These are phyloP conservation scores for Cyclanthera cordifolia DNA, from an alignment of 306 rosid species.

Conservation along the genomic window DNA sequence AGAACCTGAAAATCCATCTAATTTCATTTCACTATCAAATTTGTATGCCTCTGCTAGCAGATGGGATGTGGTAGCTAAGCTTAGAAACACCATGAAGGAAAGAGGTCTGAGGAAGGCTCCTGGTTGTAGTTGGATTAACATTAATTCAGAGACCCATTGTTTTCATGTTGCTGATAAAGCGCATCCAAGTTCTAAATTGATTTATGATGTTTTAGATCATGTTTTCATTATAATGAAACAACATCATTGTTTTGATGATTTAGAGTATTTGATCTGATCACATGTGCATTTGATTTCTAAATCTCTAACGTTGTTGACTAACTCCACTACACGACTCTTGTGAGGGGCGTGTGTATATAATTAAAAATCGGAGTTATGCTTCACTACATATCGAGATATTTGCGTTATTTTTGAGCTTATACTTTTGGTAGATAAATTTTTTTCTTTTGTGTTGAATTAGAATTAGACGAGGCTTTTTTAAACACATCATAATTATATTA, in stretches of 20 bases:
- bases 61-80: slow-evolving; percentile 64
- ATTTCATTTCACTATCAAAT: slow-evolving; percentile 60
- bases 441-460: no score
- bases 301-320: no score
- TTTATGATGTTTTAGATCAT: slow-evolving; percentile 45
- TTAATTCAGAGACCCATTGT: slow-evolving; percentile 39
- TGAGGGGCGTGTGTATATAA: no score
- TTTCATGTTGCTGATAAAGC: slow-evolving; percentile 61
- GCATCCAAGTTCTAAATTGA: slow-evolving; percentile 50
- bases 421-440: no score
- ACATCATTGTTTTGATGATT: slow-evolving; percentile 22
- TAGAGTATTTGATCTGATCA: not conserved
- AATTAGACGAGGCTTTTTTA: no score
- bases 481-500: no score
- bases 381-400: no score
- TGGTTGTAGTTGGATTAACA: slow-evolving; percentile 75
- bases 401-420: no score
- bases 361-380: no score
- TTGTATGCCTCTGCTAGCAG: slow-evolving; percentile 44
- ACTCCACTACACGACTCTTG: no score
- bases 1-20: slow-evolving; percentile 70
- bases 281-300: no score
- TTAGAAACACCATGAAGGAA: slow-evolving; percentile 59
- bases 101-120: slow-evolving; percentile 59
- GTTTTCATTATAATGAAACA: slow-evolving; percentile 43